Evolutionary conservation across 495 filamentous ascomycete species (phyloP).

Genomic region (Penicillium angulare): DNA sequence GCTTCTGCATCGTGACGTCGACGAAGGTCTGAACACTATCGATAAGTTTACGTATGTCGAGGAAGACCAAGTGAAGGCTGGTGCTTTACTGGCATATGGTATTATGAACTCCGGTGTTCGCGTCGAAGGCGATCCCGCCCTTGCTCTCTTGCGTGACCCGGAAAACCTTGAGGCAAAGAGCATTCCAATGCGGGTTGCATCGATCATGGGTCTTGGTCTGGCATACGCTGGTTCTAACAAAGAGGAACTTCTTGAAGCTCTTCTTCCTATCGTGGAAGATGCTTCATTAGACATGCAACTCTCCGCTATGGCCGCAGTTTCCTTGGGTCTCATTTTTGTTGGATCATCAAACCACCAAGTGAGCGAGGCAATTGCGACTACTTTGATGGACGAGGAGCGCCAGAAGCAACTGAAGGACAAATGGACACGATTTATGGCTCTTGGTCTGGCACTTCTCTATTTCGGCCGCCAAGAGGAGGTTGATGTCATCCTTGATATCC

Average conservation of each 20-base stretch:
- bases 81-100: slow-evolving; percentile 83
- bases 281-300: slow-evolving; percentile 85
- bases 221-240: slow-evolving; percentile 91
- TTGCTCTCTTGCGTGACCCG: slow-evolving; percentile 77
- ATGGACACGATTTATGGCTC: slow-evolving; percentile 94
- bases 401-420: slow-evolving; percentile 89
- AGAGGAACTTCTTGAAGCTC: slow-evolving; percentile 72
- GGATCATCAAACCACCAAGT: slow-evolving; percentile 88
- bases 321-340: slow-evolving; percentile 87
- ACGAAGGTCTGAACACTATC: slow-evolving; percentile 83
- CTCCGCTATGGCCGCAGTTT: slow-evolving; percentile 92
- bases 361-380: slow-evolving; percentile 82
- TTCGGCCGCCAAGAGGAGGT: slow-evolving; percentile 97
- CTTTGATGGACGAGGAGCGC: slow-evolving; percentile 87
- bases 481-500: slow-evolving; percentile 88
- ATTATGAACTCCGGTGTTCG: slow-evolving; percentile 91
- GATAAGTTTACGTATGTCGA: slow-evolving; percentile 84
- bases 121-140: slow-evolving; percentile 78
- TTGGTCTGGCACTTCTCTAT: slow-evolving; percentile 90
- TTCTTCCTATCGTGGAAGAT: slow-evolving; percentile 85
- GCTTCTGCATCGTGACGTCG: slow-evolving; percentile 87
- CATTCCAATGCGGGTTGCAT: slow-evolving; percentile 68
- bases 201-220: slow-evolving; percentile 94
- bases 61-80: slow-evolving; percentile 87
- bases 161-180: slow-evolving; percentile 76